Conservation (phyloP, 208 protist genomes). For the Leishmania major region DNA sequence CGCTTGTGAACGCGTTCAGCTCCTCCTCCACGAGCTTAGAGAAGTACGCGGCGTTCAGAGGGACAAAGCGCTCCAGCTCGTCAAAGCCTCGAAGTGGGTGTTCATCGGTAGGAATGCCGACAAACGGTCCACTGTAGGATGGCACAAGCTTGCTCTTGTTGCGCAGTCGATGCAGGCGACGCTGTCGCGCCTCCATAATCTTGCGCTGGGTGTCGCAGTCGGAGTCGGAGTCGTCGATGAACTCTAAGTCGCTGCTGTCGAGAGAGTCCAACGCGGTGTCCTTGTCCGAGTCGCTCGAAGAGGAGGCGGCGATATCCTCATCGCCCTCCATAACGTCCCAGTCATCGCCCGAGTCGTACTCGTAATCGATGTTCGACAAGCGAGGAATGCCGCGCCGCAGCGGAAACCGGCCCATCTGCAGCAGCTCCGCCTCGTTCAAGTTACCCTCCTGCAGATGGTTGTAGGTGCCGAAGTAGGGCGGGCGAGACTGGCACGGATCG, state of each 20-base stretch:
- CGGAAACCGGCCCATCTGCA: conserved; percentile 61
- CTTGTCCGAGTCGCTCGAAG: conserved; percentile 28
- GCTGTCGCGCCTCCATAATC: conserved; percentile 73
- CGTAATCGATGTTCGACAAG: conserved; percentile 82
- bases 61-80: conserved; percentile 52
- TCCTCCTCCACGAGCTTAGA: conserved; percentile 47
- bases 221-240: conserved; percentile 80
- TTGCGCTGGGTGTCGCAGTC: conserved; percentile 77
- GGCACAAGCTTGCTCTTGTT: conserved; percentile 85
- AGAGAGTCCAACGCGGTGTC: conserved; percentile 28
- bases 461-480: conserved; percentile 87
- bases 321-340: conserved; percentile 83
- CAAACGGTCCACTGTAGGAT: conserved; percentile 82
- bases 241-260: conserved; percentile 71
- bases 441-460: conserved; percentile 63
- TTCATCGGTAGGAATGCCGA: conserved; percentile 50
- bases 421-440: conserved; percentile 59
- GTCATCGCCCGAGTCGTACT: conserved; percentile 90
- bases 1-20: conserved; percentile 31
- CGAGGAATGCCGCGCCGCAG: conserved; percentile 55
- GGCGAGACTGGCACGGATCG: conserved; percentile 83
- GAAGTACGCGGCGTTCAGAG: conserved; percentile 50
- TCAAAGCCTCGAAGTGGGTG: conserved; percentile 79
- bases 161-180: conserved; percentile 69
- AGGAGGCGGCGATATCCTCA: conserved; percentile 64